Base-by-base conservation (phyloP, 2,329 filamentous ascomycete genomes). In the Pseudonectria foliicola region DNA sequence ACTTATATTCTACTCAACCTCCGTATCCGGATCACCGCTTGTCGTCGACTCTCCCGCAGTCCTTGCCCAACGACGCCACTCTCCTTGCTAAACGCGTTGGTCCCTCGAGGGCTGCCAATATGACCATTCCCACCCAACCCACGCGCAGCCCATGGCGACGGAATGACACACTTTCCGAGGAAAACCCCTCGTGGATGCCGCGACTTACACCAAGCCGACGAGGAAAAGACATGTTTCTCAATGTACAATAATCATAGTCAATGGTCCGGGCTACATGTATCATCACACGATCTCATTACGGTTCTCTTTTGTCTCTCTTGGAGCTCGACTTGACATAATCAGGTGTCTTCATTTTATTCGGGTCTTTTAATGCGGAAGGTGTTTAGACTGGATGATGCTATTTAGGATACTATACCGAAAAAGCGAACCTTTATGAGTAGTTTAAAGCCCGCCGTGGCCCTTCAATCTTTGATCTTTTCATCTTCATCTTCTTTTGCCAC, bases 121-220 rank as follows among this genome's bases (percentile, higher is more conserved):
- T 77, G 44, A 49, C 62, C 28, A 52, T 62, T n/a, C 50, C 56
- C 4, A 50, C 49, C 7, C 36, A 49, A 5, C 29, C 34, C 4
- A 13, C 35, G 14, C 21, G 18, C 15, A 32, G 29, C 10, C 30
- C 37, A 13, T 39, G 41, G 27, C 52, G 51, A 40, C 35, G 40
- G 11, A 43, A 46, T 10, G 40, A 47, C 24, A 31, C 29, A 35
- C 42, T 25, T 18, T 21, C 18, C 8, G 18, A 21, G 18, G 18
- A 45, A 6, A 49, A 54, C 15, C 46, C 53, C 13, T 39, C 45
- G 15, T 61, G 57, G 57, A 33, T 77, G 45, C 80, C 80, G 3
- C 72, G 70, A 45, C 50, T 85, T 48, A 85, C 81, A 29, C 82
- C 82, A 3, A 79, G 76, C 37, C 63, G 78, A 40, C 68, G 76